Conservation (phyloP, 2,329 filamentous ascomycete genomes). For the Colletotrichum sp. region DNA sequence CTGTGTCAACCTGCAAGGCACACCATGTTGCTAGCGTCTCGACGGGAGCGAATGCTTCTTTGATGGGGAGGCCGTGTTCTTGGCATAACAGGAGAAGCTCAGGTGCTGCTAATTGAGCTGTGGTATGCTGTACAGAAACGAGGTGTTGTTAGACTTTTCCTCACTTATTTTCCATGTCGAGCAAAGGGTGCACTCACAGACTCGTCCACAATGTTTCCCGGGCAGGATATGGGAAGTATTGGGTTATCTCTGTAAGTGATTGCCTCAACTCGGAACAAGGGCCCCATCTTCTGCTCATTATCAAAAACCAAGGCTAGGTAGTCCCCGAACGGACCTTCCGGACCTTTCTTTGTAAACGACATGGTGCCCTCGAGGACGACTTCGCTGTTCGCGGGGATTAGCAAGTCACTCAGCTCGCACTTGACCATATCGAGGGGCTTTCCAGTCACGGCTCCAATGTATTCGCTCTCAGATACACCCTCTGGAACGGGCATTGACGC, state of each 20-base stretch:
- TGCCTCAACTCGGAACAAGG: conserved; percentile 45
- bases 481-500: conserved; percentile 52
- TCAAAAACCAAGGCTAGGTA: conserved; percentile 30
- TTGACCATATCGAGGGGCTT: conserved; percentile 51
- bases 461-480: conserved; percentile 51
- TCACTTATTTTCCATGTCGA: conserved; percentile 39
- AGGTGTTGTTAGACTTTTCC: neutral
- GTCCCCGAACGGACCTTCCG: conserved; percentile 54
- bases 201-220: conserved; percentile 29
- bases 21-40: conserved; percentile 46
- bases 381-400: conserved; percentile 53
- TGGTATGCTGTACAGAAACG: neutral
- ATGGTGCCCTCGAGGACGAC: conserved; percentile 55
- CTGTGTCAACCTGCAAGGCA: conserved; percentile 59
- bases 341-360: conserved; percentile 44
- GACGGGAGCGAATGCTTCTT: conserved; percentile 28
- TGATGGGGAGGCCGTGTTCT: neutral
- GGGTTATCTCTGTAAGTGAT: conserved; percentile 52
- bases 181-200: neutral
- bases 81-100: neutral
- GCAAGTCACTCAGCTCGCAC: conserved; percentile 52
- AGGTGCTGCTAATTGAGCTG: neutral
- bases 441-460: conserved; percentile 51
- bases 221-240: conserved; percentile 52
- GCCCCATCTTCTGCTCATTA: conserved; percentile 23